Evolutionary conservation across 1,139 yeast genomes (phyloP).

Genomic region (Geotrichum cucujoidarum): DNA sequence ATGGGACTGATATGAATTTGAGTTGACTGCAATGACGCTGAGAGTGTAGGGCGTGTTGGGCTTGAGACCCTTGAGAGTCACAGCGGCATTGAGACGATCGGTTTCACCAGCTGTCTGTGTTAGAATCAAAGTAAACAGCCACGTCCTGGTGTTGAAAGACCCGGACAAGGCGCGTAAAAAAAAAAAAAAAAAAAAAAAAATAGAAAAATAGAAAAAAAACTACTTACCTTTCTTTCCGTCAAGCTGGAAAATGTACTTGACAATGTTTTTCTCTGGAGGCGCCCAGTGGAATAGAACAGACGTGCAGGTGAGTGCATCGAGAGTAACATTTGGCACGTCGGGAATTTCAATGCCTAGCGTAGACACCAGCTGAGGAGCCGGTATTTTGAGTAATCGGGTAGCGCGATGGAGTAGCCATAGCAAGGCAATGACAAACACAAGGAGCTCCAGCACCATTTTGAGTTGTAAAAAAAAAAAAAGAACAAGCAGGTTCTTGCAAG

Average conservation of each 20-base stretch:
- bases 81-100: slow-evolving; percentile 35
- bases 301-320: slow-evolving; percentile 49
- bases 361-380: slow-evolving; percentile 48
- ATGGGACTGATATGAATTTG: slow-evolving; percentile 34
- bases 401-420: slow-evolving; percentile 50
- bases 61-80: slow-evolving; percentile 42
- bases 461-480: too few relatives aligned
- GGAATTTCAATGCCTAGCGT: slow-evolving; percentile 53
- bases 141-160: too few relatives aligned
- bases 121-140: not conserved
- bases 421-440: slow-evolving; percentile 38
- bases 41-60: slow-evolving; percentile 50
- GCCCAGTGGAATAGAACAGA: slow-evolving; percentile 58
- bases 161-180: not conserved
- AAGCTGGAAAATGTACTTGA: slow-evolving; percentile 44
- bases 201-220: not conserved
- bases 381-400: slow-evolving; percentile 42
- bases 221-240: slow-evolving; percentile 43
- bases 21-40: slow-evolving; percentile 50
- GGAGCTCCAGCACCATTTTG: slow-evolving; percentile 16
- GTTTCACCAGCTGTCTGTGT: slow-evolving; percentile 34
- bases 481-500: too few relatives aligned
- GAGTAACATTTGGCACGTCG: slow-evolving; percentile 50
- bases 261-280: slow-evolving; percentile 35
- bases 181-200: not conserved